Percentiles rank a stretch among this genome's conserved stretches.
phyloP scores from a whole-genome alignment of 208 protist genomes.

The Wallacemonas sp. region DNA sequence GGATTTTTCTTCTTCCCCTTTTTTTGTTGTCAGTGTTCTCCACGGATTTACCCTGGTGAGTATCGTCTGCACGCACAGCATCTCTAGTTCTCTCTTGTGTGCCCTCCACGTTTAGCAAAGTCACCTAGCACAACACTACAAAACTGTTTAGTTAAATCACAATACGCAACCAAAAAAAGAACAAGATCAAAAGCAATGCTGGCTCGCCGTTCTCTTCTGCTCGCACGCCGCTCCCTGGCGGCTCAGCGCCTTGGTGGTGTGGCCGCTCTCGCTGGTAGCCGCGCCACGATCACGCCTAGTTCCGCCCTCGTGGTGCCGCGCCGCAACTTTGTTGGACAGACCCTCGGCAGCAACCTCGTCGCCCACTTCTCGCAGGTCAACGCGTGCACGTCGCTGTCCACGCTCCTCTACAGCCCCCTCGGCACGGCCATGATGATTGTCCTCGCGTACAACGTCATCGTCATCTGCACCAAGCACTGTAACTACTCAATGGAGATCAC shows the following conservation, averaged over 20 bases:
- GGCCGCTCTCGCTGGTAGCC: slow-evolving; percentile 14
- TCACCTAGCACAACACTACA: too few species aligned
- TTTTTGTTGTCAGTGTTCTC: too few species aligned
- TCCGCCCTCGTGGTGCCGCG: slow-evolving; percentile 24
- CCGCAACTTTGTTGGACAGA: slow-evolving; percentile 38
- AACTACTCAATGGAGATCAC: slow-evolving; percentile 88
- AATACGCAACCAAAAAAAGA: neutral
- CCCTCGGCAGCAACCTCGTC: slow-evolving; percentile 53
- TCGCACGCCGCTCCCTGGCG: slow-evolving; percentile 20
- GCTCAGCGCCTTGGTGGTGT: slow-evolving; percentile 12
- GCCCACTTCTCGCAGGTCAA: slow-evolving; percentile 59
- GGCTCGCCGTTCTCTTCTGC: slow-evolving; percentile 25
- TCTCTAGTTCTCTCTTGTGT: too few species aligned
- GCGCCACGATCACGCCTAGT: neutral
- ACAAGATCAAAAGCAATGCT: slow-evolving; percentile 23
- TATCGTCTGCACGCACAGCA: too few species aligned
- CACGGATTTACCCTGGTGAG: too few species aligned
- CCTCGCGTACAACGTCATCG: slow-evolving; percentile 88
- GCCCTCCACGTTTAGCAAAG: too few species aligned
- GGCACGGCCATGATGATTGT: slow-evolving; percentile 72
- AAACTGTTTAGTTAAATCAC: too few species aligned
- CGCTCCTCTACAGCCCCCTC: slow-evolving; percentile 76
- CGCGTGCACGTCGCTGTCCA: slow-evolving; percentile 60
- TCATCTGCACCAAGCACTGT: slow-evolving; percentile 81
- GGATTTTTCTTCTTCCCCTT: too few species aligned